Evolutionary conservation across 768 basidiomycete genomes (phyloP), one percentile per base, ranked within the genome.

Genomic region (Pleurotus pulmonarius): DNA sequence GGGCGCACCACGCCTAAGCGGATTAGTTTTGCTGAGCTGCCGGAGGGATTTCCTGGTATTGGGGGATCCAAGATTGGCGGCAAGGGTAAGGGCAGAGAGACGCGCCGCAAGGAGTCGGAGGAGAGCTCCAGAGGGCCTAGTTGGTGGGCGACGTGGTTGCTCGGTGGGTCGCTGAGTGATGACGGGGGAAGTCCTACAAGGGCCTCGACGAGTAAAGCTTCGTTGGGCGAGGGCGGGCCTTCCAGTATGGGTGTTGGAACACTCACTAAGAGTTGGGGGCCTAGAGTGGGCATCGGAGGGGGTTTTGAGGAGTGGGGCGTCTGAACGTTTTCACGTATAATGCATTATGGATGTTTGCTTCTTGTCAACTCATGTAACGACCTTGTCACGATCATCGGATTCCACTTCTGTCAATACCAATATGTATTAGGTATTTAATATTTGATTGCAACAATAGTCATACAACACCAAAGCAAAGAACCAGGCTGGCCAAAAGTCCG

Each of bases 11-110:
- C 88, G 11, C 87, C 88, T 7, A 90, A 88, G 61, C 77, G 84
- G n/a, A 90, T 92, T 43, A 88, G 85, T 58, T 92, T 92, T 60
- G 88, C 88, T 37, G 78, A 85, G 70, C 73, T 87, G 47, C 88
- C 88, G 0, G 88, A 90, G 69, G 81, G 83, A 37, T 85, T 87
- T 59, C 73, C 79, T 52, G 65, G 69, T 7, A 69, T 70, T 56
- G 67, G 63, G 13, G 67, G 59, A 37, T 61, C 52, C 48, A 71
- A 71, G 61, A 63, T 68, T 55, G 45, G 54, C n/a, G 15, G 41
- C 41, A 69, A 67, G 56, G 65, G 66, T 57, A 74, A 70, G 38
- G 69, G 47, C 55, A 72, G 71, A 60, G 69, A 70, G 52, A 59
- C 65, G 29, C 29, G 29, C 47, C 69, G 74, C 61, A 64, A 64